phyloP scores from a whole-genome alignment of 768 basidiomycete species.

The Termitomyces sp. region DNA sequence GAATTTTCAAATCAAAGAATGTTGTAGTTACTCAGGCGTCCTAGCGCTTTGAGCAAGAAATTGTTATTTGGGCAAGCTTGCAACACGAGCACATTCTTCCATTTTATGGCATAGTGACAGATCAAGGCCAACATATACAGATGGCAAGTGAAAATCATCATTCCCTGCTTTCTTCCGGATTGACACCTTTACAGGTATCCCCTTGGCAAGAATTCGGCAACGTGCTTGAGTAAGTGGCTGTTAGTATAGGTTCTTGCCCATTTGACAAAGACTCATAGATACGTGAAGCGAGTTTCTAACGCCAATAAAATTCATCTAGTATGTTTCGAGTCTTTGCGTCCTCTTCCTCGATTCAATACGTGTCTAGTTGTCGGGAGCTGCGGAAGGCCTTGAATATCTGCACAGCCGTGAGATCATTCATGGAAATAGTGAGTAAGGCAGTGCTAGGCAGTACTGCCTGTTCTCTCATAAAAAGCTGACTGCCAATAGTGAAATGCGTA shows the following conservation, averaged over 20 bases:
- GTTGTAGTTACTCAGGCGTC: neutral
- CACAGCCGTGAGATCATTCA: slow-evolving; percentile 48
- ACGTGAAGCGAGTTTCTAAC: slow-evolving; percentile 26
- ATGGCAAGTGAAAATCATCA: slow-evolving; percentile 26
- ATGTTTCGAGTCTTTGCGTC: slow-evolving; percentile 9
- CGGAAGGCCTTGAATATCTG: slow-evolving; percentile 51
- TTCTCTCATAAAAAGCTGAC: neutral
- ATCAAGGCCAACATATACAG: slow-evolving; percentile 44
- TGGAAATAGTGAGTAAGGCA: slow-evolving; percentile 45
- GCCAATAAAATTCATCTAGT: slow-evolving; percentile 40
- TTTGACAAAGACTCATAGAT: slow-evolving; percentile 24
- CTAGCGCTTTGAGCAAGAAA: slow-evolving; percentile 54
- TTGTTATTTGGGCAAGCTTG: slow-evolving; percentile 46
- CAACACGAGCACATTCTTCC: slow-evolving; percentile 45
- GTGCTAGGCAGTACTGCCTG: neutral
- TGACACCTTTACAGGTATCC: slow-evolving; percentile 37
- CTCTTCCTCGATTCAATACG: neutral
- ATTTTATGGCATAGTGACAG: slow-evolving; percentile 53
- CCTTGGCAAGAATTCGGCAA: slow-evolving; percentile 60
- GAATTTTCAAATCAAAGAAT: neutral
- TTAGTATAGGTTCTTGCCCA: neutral
- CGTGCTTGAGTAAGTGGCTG: slow-evolving; percentile 37
- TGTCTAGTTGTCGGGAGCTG: slow-evolving; percentile 44
- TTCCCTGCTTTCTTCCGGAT: neutral
- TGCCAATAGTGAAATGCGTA: slow-evolving; percentile 54